Evolutionary conservation across 1,284 basidiomycete species (phyloP), one percentile per base, ranked within the genome.

Genomic region (Ustilago cynodontis): DNA sequence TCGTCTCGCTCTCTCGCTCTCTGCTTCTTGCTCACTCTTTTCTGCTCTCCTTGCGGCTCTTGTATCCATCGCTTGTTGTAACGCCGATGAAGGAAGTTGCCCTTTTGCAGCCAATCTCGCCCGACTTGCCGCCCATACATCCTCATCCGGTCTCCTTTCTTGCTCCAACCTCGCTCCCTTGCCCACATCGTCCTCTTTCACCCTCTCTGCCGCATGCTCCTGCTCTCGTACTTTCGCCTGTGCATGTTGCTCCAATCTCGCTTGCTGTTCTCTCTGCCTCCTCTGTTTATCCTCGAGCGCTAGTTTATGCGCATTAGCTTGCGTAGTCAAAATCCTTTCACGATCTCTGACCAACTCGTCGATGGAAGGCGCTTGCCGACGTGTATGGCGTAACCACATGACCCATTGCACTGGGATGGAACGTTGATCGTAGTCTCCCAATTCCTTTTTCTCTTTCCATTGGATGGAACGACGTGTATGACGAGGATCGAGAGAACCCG

Each of bases 371-470:
- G 83, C 59, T 0, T 74, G 49, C 14, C 75, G 26, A 1, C 83
- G 54, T 3, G 83, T 85, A 41, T 85, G 83, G 10, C 83, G 60
- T 57, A 85, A 70, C 83, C 83, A 85, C 59, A 80, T 80, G 29
- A 76, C 72, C 83, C 83, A 85, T 59, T 85, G 83, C 7, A 82
- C 78, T 6, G 83, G 82, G 22, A 85, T 72, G 8, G 72, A 71
- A 26, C 69, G 60, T 41, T 82, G 83, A 50, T 83, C 82, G 54
- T 83, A 81, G 56, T 84, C 82, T 14, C 71, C 77, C 20, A 67
- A 43, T 33, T 80, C 66, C 18, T 43, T 43, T 11, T 81, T 80
- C 39, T 73, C 68, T 26, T 56, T 65, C 71, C 73, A 82, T 51
- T 73, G 57, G 50, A 82, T 74, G 13, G 69, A 61, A 4, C 82